Conservation (phyloP, 2,329 filamentous ascomycete genomes). For the Pseudogymnoascus sp. region DNA sequence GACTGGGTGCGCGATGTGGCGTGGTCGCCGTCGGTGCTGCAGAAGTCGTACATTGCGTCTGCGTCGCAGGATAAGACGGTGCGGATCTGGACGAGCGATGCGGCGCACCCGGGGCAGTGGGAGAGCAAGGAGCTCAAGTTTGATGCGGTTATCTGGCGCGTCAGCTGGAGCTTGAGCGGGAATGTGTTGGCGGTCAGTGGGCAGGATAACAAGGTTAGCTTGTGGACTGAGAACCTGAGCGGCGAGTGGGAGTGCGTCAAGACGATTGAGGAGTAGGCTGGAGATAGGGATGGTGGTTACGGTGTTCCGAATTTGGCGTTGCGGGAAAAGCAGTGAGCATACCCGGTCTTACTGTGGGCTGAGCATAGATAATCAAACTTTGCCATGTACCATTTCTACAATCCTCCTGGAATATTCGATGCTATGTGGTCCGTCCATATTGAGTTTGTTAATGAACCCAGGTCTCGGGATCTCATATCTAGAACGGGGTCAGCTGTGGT, state of each 20-base stretch:
- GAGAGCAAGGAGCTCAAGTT: constrained; percentile 77
- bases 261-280: constrained; percentile 74
- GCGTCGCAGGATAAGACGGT: constrained; percentile 96
- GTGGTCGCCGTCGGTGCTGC: constrained; percentile 90
- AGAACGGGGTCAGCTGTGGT: background rate
- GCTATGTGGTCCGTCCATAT: background rate
- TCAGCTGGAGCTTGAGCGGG: constrained; percentile 95
- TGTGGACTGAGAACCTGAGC: constrained; percentile 97
- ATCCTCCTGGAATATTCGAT: background rate
- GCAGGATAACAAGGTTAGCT: constrained; percentile 88
- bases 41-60: constrained; percentile 93
- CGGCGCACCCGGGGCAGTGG: constrained; percentile 63
- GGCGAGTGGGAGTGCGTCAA: constrained; percentile 97
- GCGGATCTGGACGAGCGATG: constrained; percentile 85
- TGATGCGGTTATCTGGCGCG: constrained; percentile 85
- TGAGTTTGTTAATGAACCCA: background rate
- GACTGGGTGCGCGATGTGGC: constrained; percentile 98
- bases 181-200: constrained; percentile 92
- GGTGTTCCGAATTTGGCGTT: constrained; percentile 11
- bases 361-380: constrained; percentile 10
- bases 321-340: constrained; percentile 13
- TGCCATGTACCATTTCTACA: constrained; percentile 7
- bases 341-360: constrained; percentile 8
- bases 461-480: background rate
- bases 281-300: constrained; percentile 5